Evolutionary conservation across 2,329 filamentous ascomycete species (phyloP), one percentile per base, ranked within the genome.

Genomic region (Calonectria hongkongensis): DNA sequence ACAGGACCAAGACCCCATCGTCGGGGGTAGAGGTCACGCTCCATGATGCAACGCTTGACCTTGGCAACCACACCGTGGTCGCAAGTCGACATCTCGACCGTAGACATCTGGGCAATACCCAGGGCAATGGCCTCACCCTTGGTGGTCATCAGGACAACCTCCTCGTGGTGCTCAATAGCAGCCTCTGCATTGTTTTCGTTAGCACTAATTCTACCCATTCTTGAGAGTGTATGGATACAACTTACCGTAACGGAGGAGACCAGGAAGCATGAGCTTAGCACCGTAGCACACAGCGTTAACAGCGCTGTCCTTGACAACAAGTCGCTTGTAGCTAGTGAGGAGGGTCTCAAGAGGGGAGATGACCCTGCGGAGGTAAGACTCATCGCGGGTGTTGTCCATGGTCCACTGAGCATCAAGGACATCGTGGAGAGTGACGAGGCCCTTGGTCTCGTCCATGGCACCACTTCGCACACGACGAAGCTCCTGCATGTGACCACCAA

Each of bases 31-130:
- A 98, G 90, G 84, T 98, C 97, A 81, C 97, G 94, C 90, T 99
- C 97, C 97, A 99, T 99, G 86, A 99, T 99, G 86, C 96, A 98
- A 81, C 97, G 94, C 93, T 99, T 99, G 84, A 99, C 95, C 90
- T 98, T 98, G 80, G 97, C 97, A 72, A 98, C 96, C 72, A 98
- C 95, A 80, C 97, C 97, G 86, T 99, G 97, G 83, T 98, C 96
- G 86, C 97, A 98, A 41, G 95, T 96, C 36, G 95, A 95, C 86
- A 99, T 94, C 88, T 98, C 97, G 62, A 98, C 95, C 3, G 96
- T 98, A 47, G 95, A 98, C 97, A 99, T 99, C 85, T 98, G 95
- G 21, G 97, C 95, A 81, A 98, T 98, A 81, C 94, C 97, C 74
- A 99, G 91, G 72, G 97, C 97, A 82, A 99, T 98, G 54, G 97